These are phyloP conservation scores for Schizochytrium sp. DNA, from an alignment of 108 stramenopile species.

Conservation along the genomic window DNA sequence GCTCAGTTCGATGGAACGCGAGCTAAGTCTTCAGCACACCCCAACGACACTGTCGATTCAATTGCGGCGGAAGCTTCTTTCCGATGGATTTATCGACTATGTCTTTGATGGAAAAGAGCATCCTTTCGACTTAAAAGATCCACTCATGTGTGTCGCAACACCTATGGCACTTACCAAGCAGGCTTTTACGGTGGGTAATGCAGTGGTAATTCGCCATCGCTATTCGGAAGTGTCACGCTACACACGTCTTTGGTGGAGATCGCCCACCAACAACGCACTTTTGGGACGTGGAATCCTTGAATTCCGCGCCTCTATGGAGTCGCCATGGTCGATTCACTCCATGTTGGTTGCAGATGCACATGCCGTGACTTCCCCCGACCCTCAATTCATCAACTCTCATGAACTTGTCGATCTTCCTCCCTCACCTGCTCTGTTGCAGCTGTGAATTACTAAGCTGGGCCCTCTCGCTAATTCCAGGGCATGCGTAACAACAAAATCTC, in stretches of 20 bases:
- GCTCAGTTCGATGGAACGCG: constrained; percentile 10
- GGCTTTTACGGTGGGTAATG: not conserved
- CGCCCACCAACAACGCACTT: not conserved
- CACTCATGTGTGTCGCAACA: constrained; percentile 4
- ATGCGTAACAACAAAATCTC: not conserved
- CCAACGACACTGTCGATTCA: not conserved
- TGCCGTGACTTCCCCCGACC: not conserved
- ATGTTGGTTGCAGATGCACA: not conserved
- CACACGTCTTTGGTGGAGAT: constrained; percentile 21
- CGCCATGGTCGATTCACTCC: not conserved
- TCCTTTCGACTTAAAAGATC: constrained; percentile 42
- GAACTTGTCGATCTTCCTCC: not conserved
- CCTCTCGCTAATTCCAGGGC: not conserved
- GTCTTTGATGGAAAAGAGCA: constrained; percentile 30
- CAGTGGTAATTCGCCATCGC: not conserved
- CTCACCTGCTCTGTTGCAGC: not conserved
- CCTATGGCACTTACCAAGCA: constrained; percentile 54
- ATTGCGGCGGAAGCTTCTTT: constrained; percentile 35
- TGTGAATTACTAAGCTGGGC: not conserved
- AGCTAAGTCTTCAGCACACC: not conserved
- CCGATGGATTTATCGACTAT: constrained; percentile 42
- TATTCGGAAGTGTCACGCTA: constrained; percentile 2
- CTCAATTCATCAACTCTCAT: not conserved
- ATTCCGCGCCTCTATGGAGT: not conserved
- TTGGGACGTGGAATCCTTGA: constrained; percentile 12